Percentiles rank a stretch among this genome's conserved stretches.
Evolutionary conservation across 495 filamentous ascomycete species (phyloP).

Genomic region (Talaromyces thailandensis): DNA sequence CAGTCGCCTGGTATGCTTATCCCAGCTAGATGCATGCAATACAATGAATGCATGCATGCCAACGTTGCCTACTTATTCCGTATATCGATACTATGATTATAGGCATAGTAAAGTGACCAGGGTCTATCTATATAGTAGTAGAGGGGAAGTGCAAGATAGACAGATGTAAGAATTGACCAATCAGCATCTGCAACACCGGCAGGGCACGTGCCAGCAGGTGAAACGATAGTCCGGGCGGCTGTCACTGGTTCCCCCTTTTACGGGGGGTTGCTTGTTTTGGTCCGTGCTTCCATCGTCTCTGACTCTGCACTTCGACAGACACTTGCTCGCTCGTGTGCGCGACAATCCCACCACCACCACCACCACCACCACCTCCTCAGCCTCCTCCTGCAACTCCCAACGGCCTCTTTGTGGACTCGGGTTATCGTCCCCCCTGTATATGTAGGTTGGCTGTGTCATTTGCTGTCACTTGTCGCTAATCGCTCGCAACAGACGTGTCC

Average conservation of each 20-base stretch:
- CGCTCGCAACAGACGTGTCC: not conserved
- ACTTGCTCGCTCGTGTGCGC: not conserved
- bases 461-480: not conserved
- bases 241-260: too few relatives aligned
- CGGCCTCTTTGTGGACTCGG: not conserved
- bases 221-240: not conserved
- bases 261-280: constrained; percentile 1
- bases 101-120: too few relatives aligned
- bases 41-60: too few relatives aligned
- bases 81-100: too few relatives aligned
- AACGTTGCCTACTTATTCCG: too few relatives aligned
- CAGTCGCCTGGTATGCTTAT: too few relatives aligned
- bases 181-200: not conserved
- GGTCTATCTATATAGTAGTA: too few relatives aligned
- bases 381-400: not conserved
- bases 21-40: too few relatives aligned
- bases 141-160: too few relatives aligned
- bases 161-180: not conserved
- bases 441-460: not conserved
- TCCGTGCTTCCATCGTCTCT: not conserved
- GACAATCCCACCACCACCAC: not conserved
- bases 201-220: not conserved
- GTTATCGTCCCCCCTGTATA: not conserved
- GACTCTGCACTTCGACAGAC: not conserved
- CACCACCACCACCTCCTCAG: not conserved